Evolutionary conservation across 208 protist genomes (phyloP).

Genomic region (Porcisia deanei): DNA sequence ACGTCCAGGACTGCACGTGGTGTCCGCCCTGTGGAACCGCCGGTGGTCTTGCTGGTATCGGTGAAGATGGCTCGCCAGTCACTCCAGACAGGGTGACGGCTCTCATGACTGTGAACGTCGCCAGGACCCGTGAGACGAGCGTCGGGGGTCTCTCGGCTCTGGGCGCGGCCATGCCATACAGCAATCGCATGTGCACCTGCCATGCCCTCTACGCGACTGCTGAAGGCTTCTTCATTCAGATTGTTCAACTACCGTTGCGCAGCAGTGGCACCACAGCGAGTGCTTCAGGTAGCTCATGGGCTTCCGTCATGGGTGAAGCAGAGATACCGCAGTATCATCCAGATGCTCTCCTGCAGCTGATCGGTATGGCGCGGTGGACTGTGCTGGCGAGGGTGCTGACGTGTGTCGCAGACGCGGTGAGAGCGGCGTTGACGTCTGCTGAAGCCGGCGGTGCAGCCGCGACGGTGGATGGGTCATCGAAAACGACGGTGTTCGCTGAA

Average conservation of each 20-base stretch:
- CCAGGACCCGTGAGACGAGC: conserved; percentile 21
- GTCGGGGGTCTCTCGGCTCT: conserved; percentile 10
- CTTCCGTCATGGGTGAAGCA: background rate
- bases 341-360: conserved; percentile 70
- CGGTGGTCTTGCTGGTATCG: background rate
- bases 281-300: background rate
- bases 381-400: conserved; percentile 39
- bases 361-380: conserved; percentile 61
- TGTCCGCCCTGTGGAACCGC: conserved; percentile 17
- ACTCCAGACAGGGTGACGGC: conserved; percentile 14
- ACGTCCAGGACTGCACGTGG: conserved; percentile 39
- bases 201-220: conserved; percentile 23
- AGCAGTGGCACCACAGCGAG: background rate
- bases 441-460: background rate
- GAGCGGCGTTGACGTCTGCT: conserved; percentile 4
- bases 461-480: background rate
- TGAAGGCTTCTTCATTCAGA: conserved; percentile 21
- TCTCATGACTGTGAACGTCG: conserved; percentile 21
- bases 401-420: conserved; percentile 30
- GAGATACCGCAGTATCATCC: conserved; percentile 57
- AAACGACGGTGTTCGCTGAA: background rate
- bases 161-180: conserved; percentile 8
- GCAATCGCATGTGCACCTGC: conserved; percentile 7
- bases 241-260: conserved; percentile 30
- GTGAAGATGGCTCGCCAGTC: background rate